Evolutionary conservation across 176 grass and related monocot species (phyloP).

Genomic region (Saccharum officinarum): DNA sequence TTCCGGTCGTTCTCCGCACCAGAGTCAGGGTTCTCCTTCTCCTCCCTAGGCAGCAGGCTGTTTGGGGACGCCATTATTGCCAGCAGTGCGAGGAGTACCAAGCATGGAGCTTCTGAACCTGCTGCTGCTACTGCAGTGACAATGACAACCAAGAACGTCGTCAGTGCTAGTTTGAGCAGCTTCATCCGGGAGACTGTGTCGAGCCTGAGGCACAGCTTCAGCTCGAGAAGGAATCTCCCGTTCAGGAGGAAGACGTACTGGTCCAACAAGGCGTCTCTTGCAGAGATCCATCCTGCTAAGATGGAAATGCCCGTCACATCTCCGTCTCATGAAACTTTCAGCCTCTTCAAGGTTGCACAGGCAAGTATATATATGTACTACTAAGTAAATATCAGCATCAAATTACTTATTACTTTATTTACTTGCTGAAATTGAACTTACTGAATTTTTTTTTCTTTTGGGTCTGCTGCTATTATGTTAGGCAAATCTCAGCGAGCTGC

Average conservation of each 20-base stretch:
- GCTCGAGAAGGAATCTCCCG: constrained; percentile 31
- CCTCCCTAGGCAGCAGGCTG: constrained; percentile 26
- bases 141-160: constrained; percentile 22
- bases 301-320: constrained; percentile 26
- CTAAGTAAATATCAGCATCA: background rate
- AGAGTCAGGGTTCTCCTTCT: constrained; percentile 33
- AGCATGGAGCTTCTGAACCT: constrained; percentile 11
- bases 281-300: constrained; percentile 27
- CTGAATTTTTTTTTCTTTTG: background rate
- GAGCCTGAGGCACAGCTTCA: constrained; percentile 52
- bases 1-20: constrained; percentile 78
- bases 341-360: constrained; percentile 23
- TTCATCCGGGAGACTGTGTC: constrained; percentile 60
- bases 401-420: background rate
- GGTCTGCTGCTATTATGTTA: background rate
- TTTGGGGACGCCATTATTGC: background rate
- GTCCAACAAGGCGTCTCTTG: background rate
- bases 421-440: background rate
- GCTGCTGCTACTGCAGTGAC: background rate
- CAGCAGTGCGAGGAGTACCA: background rate
- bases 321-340: constrained; percentile 12
- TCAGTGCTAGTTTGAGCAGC: constrained; percentile 23
- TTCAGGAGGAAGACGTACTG: constrained; percentile 41
- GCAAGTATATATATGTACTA: constrained; percentile 5
- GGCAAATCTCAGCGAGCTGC: constrained; percentile 56